These are phyloP conservation scores for Rhododendron williamsianum DNA, from an alignment of 148 eudicot genomes.

Conservation along the genomic window DNA sequence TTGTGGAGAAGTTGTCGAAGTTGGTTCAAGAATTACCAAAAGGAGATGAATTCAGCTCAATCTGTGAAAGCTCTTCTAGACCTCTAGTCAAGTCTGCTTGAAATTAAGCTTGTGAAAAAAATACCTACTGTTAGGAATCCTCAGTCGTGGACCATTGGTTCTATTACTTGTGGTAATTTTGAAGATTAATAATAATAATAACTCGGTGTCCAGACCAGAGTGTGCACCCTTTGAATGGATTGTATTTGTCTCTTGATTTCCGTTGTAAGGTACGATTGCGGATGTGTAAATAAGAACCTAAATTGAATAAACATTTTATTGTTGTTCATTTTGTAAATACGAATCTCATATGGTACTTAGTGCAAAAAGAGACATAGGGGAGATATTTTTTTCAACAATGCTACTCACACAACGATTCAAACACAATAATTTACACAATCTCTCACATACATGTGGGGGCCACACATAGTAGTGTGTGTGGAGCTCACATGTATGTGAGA, in stretches of 20 bases:
- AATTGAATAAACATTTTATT: background rate
- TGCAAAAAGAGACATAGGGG: background rate
- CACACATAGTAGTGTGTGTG: too few relatives aligned
- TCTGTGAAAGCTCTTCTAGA: conserved; percentile 35
- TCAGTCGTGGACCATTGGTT: background rate
- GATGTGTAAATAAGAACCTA: background rate
- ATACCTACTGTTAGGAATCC: background rate
- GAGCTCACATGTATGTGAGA: too few relatives aligned
- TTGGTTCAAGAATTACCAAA: conserved; percentile 49
- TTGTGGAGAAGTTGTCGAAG: conserved; percentile 66
- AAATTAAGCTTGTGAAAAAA: background rate
- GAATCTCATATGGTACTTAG: background rate
- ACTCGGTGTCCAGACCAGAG: background rate
- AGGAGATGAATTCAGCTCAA: conserved; percentile 22
- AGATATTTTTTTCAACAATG: too few relatives aligned
- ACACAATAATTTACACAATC: too few relatives aligned
- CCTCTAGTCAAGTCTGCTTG: conserved; percentile 27
- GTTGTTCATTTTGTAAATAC: background rate
- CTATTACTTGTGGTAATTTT: background rate
- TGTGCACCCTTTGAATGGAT: background rate
- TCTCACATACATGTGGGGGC: too few relatives aligned
- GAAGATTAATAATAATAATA: background rate
- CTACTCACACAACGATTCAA: too few relatives aligned
- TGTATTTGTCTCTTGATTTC: background rate
- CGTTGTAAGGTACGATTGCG: background rate